Evolutionary conservation across 192 early-diverging fungal species (phyloP).

Genomic region (Diversispora epigaea): DNA sequence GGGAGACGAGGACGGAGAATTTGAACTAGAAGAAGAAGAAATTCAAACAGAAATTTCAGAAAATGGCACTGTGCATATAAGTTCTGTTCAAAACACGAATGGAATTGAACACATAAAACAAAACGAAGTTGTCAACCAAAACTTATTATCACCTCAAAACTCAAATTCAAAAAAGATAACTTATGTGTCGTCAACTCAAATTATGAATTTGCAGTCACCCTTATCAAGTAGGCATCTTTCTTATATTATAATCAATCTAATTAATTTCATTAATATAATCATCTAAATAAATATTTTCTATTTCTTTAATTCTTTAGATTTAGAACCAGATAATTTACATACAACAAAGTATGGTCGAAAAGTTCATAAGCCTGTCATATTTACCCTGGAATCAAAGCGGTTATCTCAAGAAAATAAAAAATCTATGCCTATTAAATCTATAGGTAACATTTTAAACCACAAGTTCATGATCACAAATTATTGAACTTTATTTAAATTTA

Average conservation of each 20-base stretch:
- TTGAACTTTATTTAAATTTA: slow-evolving; percentile 1
- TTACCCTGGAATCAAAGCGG: neutral
- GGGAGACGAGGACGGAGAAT: slow-evolving; percentile 34
- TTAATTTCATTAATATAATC: neutral
- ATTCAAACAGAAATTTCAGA: neutral
- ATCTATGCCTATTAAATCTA: neutral
- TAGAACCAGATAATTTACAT: neutral
- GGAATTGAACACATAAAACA: neutral
- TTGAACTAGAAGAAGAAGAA: slow-evolving; percentile 31
- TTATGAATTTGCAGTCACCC: no score
- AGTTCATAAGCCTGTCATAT: slow-evolving; percentile 19
- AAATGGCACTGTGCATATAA: neutral
- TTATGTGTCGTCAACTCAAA: no score
- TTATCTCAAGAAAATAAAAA: neutral
- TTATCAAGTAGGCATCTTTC: no score
- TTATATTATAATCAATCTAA: neutral
- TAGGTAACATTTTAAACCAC: neutral
- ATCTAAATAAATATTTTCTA: neutral
- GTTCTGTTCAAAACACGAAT: neutral
- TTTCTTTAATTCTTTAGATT: neutral
- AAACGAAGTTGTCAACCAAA: no score
- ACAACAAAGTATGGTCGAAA: slow-evolving; percentile 34
- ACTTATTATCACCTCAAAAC: no score
- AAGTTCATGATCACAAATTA: neutral
- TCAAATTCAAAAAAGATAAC: no score